Evolutionary conservation across 208 protist genomes (phyloP).

Genomic region (Trypanosoma rangeli): DNA sequence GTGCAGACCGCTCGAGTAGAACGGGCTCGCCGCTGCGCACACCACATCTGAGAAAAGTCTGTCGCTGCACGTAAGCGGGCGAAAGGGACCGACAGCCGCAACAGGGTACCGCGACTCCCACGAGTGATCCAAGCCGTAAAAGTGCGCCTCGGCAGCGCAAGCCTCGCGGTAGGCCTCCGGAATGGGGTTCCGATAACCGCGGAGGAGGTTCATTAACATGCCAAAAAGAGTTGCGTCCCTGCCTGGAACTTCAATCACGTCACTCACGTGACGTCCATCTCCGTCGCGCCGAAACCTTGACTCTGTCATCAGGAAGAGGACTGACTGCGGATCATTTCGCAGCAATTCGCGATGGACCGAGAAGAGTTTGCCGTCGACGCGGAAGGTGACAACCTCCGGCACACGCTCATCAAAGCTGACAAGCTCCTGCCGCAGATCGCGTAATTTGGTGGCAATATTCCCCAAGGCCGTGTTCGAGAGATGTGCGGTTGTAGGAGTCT

Average conservation of each 20-base stretch:
- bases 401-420: constrained; percentile 35
- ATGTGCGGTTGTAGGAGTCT: not conserved
- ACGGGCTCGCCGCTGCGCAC: constrained; percentile 49
- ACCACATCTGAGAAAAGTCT: constrained; percentile 45
- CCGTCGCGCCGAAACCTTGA: constrained; percentile 32
- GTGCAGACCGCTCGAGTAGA: constrained; percentile 38
- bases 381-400: constrained; percentile 49
- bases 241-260: constrained; percentile 36
- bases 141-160: constrained; percentile 45
- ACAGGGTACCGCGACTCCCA: constrained; percentile 37
- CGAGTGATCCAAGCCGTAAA: constrained; percentile 53
- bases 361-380: constrained; percentile 45
- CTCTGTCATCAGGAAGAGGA: constrained; percentile 51
- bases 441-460: constrained; percentile 13
- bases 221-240: constrained; percentile 39
- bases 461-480: constrained; percentile 6
- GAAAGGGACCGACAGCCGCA: constrained; percentile 33
- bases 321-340: constrained; percentile 60
- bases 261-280: not conserved
- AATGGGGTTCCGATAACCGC: constrained; percentile 54
- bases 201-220: constrained; percentile 61
- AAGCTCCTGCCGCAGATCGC: constrained; percentile 22
- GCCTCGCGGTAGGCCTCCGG: constrained; percentile 39
- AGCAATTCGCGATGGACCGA: constrained; percentile 37
- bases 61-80: constrained; percentile 31